Conservation (phyloP, 2,329 filamentous ascomycete species). For the Botrytis galanthina region DNA sequence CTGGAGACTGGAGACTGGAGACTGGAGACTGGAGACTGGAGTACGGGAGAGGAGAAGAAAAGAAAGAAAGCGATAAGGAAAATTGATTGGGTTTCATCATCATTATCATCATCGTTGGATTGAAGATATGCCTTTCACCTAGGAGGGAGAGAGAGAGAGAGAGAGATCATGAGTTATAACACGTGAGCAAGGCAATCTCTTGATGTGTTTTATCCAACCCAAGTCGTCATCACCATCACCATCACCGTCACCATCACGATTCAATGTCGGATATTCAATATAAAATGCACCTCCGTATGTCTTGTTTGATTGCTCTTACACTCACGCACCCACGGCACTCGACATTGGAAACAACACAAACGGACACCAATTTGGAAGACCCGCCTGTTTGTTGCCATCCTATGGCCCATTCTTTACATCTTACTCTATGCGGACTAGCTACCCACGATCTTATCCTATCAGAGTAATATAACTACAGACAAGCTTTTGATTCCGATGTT, state of each 20-base stretch:
- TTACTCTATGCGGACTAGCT: not conserved
- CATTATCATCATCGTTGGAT: not conserved
- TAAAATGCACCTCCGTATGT: not conserved
- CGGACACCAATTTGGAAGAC: not conserved
- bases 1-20: not conserved
- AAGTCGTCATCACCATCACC: not conserved
- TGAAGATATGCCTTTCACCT: not conserved
- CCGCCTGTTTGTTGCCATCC: not conserved
- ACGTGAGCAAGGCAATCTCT: not conserved
- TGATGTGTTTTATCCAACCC: not conserved
- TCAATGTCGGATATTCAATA: not conserved
- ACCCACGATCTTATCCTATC: not conserved
- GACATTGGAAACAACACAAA: not conserved
- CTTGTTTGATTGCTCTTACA: too few relatives aligned
- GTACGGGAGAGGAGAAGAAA: too few relatives aligned
- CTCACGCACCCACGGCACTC: not conserved
- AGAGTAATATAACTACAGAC: not conserved
- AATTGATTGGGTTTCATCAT: too few relatives aligned
- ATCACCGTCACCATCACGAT: not conserved
- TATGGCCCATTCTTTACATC: not conserved
- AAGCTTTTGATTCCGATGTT: not conserved
- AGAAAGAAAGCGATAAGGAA: too few relatives aligned
- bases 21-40: not conserved
- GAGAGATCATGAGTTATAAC: not conserved
- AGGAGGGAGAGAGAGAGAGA: not conserved